Base-by-base conservation (phyloP, 148 eudicot species). In the Silene latifolia region DNA sequence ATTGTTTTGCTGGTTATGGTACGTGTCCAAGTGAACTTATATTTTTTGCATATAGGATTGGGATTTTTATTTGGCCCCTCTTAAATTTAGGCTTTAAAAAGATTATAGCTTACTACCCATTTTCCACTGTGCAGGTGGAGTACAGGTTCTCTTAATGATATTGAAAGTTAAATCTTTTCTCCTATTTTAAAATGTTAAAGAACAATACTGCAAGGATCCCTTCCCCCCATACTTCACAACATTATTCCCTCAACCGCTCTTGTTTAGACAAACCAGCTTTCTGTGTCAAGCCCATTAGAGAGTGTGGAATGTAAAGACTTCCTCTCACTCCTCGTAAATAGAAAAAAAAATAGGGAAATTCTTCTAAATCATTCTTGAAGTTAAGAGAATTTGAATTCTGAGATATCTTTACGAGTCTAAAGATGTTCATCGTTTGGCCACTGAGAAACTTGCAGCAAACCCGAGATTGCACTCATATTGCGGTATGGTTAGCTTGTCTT, bases 41-140 rank as follows among this genome's bases (percentile, higher is more conserved):
- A 13, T 62, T 67, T 32, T 7, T 68, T 39, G 7, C 63, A 75
- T 62, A 24, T 69, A 25, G 67, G 72, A 60, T 47, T 19, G 19
- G 13, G 56, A 48, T 72, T 57, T 71, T 72, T 72, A 67, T 51
- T 25, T 2, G 18, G 39, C 51, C 54, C 51, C 76, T 73, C 44
- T 59, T n/a, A 54, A 74, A 47, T 39, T 53, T 12, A 42, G 67
- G 67, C 72, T 76, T 53, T 70, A 63, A 68, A 71, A 67, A 82
- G 65, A 25, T 47, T 72, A 58, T 85, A 85, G 81, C 89, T 88
- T 83, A 90, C 92, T 77, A 81, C 82, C 88, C 87, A 82, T 86
- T 90, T 92, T 83, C 92, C 94, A 84, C 94, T 91, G 90, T 89
- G 98, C 98, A 91, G 97, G 96, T 86, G 89, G 94, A 82, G 93